Conservation (phyloP, 768 basidiomycete species). For the Boletus rubropictus region DNA sequence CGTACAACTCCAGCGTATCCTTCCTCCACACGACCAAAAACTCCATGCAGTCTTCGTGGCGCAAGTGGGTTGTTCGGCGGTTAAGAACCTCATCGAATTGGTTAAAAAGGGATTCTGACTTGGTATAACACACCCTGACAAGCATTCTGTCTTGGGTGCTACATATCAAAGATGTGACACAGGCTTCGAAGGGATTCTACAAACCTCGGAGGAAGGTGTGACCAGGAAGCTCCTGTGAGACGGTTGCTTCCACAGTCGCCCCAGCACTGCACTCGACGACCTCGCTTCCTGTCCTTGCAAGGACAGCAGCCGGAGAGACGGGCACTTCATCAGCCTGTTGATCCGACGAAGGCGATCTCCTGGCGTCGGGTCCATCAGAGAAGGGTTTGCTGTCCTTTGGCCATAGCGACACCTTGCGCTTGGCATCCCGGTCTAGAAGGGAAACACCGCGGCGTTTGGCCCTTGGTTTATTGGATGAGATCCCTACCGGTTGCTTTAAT, state of each 20-base stretch:
- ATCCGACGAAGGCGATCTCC: neutral
- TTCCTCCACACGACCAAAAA: constrained; percentile 83
- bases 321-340: constrained; percentile 29
- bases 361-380: constrained; percentile 16
- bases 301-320: constrained; percentile 58
- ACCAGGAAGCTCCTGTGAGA: constrained; percentile 31
- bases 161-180: constrained; percentile 13
- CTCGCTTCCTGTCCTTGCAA: constrained; percentile 52
- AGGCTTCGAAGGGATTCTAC: constrained; percentile 8
- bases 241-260: constrained; percentile 35
- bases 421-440: constrained; percentile 9
- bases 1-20: constrained; percentile 75
- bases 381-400: constrained; percentile 21
- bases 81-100: constrained; percentile 65
- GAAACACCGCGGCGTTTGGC: constrained; percentile 11
- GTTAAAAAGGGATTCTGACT: constrained; percentile 41
- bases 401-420: constrained; percentile 5
- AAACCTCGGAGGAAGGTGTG: constrained; percentile 74
- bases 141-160: constrained; percentile 76
- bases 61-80: constrained; percentile 54
- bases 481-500: constrained; percentile 16
- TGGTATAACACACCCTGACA: constrained; percentile 65
- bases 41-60: constrained; percentile 69
- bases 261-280: constrained; percentile 62
- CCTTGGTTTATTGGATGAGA: constrained; percentile 4